Evolutionary conservation across 2,329 filamentous ascomycete genomes (phyloP).

Genomic region (Talaromyces atroroseus): DNA sequence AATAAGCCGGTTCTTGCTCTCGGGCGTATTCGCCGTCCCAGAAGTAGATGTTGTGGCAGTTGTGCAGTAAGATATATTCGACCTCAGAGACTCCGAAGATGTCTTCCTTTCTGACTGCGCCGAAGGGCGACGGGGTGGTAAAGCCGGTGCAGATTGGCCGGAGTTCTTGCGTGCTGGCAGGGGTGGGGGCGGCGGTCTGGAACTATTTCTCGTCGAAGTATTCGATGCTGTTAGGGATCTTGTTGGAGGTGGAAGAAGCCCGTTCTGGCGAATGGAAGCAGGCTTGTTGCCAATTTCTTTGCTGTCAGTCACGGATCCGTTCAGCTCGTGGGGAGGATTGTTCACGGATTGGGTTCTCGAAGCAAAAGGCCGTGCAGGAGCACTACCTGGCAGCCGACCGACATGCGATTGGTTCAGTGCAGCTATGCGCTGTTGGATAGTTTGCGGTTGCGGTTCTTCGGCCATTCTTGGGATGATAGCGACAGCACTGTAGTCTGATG

Average conservation of each 20-base stretch:
- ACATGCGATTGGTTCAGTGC: constrained; percentile 41
- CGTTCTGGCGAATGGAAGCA: constrained; percentile 16
- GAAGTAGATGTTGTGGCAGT: constrained; percentile 44
- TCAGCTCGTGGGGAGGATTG: constrained; percentile 28
- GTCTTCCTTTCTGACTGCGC: constrained; percentile 32
- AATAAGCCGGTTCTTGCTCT: constrained; percentile 35
- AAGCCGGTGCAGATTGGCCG: constrained; percentile 37
- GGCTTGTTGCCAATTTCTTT: constrained; percentile 25
- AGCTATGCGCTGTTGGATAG: constrained; percentile 43
- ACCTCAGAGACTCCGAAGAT: constrained; percentile 50
- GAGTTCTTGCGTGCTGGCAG: constrained; percentile 42
- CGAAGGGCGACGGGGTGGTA: constrained; percentile 43
- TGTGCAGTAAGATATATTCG: constrained; percentile 48
- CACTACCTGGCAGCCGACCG: constrained; percentile 28
- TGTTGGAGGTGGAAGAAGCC: constrained; percentile 23
- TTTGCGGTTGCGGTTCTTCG: constrained; percentile 37
- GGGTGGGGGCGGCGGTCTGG: constrained; percentile 36
- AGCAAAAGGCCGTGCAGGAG: constrained; percentile 25
- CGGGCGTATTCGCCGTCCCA: constrained; percentile 34
- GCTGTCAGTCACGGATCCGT: constrained; percentile 24
- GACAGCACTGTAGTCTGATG: background rate
- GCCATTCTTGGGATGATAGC: constrained; percentile 26
- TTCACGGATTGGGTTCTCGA: constrained; percentile 29
- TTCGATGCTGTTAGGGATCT: constrained; percentile 25
- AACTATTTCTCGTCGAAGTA: constrained; percentile 15